Percentiles rank a stretch among this genome's conserved stretches.
These are phyloP conservation scores for Xylaria hypoxylon DNA, from an alignment of 2,329 filamentous ascomycete species.

Conservation along the genomic window DNA sequence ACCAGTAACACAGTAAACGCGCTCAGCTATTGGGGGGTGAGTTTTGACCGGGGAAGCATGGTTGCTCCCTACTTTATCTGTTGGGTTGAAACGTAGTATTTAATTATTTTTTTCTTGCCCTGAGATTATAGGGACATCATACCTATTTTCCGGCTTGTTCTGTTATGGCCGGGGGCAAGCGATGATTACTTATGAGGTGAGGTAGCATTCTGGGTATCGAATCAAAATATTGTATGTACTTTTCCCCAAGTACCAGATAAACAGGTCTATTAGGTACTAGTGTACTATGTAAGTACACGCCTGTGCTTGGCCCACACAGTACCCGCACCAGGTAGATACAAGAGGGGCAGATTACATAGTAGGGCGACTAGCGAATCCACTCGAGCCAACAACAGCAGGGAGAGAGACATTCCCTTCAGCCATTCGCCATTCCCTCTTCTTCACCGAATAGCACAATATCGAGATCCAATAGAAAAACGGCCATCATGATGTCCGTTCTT, in stretches of 20 bases:
- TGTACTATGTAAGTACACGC: background rate
- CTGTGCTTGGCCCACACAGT: constrained; percentile 7
- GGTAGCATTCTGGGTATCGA: background rate
- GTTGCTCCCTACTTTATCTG: too few relatives aligned
- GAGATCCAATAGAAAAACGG: constrained; percentile 22
- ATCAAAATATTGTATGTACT: background rate
- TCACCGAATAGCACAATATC: constrained; percentile 33
- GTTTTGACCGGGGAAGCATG: background rate
- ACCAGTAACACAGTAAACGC: too few relatives aligned
- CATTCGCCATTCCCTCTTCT: constrained; percentile 8
- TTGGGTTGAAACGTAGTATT: too few relatives aligned
- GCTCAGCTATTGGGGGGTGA: background rate
- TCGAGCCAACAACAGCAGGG: constrained; percentile 7
- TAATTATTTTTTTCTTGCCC: background rate
- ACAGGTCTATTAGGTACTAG: background rate
- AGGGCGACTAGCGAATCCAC: background rate
- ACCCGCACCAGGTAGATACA: constrained; percentile 1
- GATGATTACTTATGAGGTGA: background rate
- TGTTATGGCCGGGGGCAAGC: background rate
- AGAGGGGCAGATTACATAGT: background rate
- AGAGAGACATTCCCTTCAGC: background rate
- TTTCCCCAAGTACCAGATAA: background rate
- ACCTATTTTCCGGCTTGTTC: background rate
- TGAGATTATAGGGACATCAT: background rate
- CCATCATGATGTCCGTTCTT: background rate